Base-by-base conservation (phyloP, 129 eudicot species). In the Tanacetum coccineum region DNA sequence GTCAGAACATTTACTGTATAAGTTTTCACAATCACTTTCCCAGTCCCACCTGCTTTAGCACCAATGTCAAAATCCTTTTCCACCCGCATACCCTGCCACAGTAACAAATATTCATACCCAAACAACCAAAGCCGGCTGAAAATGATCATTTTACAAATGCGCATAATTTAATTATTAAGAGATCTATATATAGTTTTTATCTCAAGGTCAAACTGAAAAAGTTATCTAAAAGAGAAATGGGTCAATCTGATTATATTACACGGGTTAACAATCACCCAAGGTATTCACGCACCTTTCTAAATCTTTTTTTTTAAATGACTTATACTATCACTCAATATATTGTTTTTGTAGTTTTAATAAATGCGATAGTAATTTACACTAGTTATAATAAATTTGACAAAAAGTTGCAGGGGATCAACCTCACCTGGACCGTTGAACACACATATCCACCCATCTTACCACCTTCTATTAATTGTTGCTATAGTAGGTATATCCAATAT, bases 41-140 rank as follows among this genome's bases (percentile, higher is more conserved):
- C 58, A 45, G 74, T 82, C 73, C 95, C 95, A 40, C 86, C 90
- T 66, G 97, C 95, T 76, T 78, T 79, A 13, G 76, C 64, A 51
- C 67, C 82, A 44, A 90, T 87, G 67, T 90, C 78, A 74, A 90
- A 90, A 82, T 89, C 90, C 81, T 86, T 86, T 72, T 71, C 76
- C 72, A 72, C 83, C 64, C 47, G 70, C 21, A 20, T 54, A 39
- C 81, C 91, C 96, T 89, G 81, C 64, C 76, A 68, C 17, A 71
- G 45, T 26, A 47, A 62, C 18, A 58, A 44, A 64, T 45, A 64
- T 40, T 45, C 22, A 42, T 69, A 42, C 19, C 25, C 15, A 4
- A 57, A 36, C 40, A 13, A 44, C 6, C 9, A 15, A 26, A 70
- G 47, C 49, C 14, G 6, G 19, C 21, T 1, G 7, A 36, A 36